A percentile compares a stretch with the other conserved stretches of the same genome.
phyloP scores from a whole-genome alignment of 2,329 filamentous ascomycete species.

The Alternaria sp. region DNA sequence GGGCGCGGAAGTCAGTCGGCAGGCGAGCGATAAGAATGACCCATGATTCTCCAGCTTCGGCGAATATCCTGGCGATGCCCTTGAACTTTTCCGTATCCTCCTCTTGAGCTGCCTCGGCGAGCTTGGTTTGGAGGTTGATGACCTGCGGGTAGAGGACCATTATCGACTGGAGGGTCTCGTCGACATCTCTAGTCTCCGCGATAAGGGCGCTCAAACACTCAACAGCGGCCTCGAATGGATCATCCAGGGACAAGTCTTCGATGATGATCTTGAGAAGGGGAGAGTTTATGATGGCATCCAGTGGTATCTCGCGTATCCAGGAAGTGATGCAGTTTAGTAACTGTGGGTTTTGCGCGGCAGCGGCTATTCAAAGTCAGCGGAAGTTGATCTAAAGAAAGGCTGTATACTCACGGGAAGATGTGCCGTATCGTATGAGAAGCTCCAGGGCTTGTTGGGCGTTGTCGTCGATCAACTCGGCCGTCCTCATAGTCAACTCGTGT shows the following conservation, averaged over 20 bases:
- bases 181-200: conserved; percentile 89
- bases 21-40: conserved; percentile 87
- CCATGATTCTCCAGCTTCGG: conserved; percentile 94
- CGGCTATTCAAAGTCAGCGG: conserved; percentile 50
- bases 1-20: conserved; percentile 77
- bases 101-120: conserved; percentile 74
- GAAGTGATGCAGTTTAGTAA: conserved; percentile 95
- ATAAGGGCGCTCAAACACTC: conserved; percentile 94
- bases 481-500: conserved; percentile 88
- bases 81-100: conserved; percentile 88
- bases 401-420: conserved; percentile 78
- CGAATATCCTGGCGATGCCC: conserved; percentile 86
- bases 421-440: conserved; percentile 86
- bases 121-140: conserved; percentile 76
- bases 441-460: conserved; percentile 88
- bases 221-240: conserved; percentile 83
- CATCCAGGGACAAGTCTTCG: conserved; percentile 74
- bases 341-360: conserved; percentile 83
- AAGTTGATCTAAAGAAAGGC: not conserved
- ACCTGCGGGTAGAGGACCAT: conserved; percentile 82
- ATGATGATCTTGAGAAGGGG: conserved; percentile 83
- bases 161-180: conserved; percentile 84
- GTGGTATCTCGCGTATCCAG: conserved; percentile 92
- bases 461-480: conserved; percentile 85
- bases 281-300: conserved; percentile 81